Evolutionary conservation across 108 stramenopile genomes (phyloP), one percentile per base, ranked within the genome.

Genomic region (Aurantiochytrium sp.): DNA sequence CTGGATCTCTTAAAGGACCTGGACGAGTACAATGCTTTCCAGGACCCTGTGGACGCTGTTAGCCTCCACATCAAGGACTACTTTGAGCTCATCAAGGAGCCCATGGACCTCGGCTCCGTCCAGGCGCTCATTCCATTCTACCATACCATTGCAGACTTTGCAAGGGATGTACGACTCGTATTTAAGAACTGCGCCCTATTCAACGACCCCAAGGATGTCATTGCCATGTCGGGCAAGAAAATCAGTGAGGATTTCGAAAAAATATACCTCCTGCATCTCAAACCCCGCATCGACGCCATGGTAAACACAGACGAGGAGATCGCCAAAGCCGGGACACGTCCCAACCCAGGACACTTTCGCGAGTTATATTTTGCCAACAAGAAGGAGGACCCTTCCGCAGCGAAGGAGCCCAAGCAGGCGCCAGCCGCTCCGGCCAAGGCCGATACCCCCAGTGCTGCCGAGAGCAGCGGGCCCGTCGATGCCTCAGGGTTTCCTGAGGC

Each of bases 31-130:
- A 12, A 28, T 23, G 76, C 28, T 12, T 95, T 95, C 88, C 91
- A 91, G 71, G 91, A 49, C 29, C 94, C 95, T 58, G 95, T 95
- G 29, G 92, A 95, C 87, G 88, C 92, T 0, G 89, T 71, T 5
- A 42, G 76, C 51, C 76, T 83, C 6, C n/a, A 53, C 18, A 91
- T 94, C 45, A 91, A 91, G 3, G 93, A 95, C 72, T 95, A 95
- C 90, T 69, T 59, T 47, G 93, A 93, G 44, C 72, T 89, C 10
- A 92, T 95, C 87, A 91, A 88, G 59, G 8, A 91, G n/a, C 94
- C 95, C 51, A 95, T 95, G 94, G 95, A 95, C 89, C 73, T 94
- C 5, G 93, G 94, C 49, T 93, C 94, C 16, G 58, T 93, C 10
- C 89, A 90, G 60, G 90, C 43, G 21, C 58, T 72, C 10, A 53